Evolutionary conservation across 2,329 filamentous ascomycete species (phyloP).

Genomic region (Fusarium begoniae): DNA sequence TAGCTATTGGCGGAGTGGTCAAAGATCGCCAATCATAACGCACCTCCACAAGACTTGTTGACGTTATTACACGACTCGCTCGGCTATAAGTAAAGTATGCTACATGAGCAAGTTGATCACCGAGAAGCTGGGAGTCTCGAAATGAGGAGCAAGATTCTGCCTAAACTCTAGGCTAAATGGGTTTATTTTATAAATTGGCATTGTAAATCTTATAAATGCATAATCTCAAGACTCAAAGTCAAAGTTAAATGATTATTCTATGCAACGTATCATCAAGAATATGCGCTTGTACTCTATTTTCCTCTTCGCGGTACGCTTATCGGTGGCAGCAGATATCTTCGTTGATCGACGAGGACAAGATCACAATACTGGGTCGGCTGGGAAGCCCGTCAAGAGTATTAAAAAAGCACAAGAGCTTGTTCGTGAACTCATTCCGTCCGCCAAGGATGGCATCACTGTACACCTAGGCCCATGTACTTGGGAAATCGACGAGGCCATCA

Average conservation of each 20-base stretch:
- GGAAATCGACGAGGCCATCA: background rate
- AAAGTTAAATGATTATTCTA: background rate
- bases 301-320: background rate
- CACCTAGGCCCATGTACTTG: background rate
- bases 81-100: background rate
- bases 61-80: background rate
- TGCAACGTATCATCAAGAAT: background rate
- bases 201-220: too few species aligned
- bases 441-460: background rate
- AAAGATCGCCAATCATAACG: background rate
- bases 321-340: background rate
- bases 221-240: background rate
- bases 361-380: background rate
- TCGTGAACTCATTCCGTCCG: background rate
- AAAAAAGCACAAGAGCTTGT: background rate
- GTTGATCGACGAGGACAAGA: background rate
- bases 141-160: background rate
- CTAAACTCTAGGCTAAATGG: background rate
- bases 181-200: too few species aligned
- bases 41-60: background rate
- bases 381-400: background rate
- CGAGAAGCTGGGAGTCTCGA: background rate
- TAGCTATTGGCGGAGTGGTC: background rate
- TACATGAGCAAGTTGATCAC: background rate
- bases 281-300: background rate